Evolutionary conservation across 2,329 filamentous ascomycete genomes (phyloP), one percentile per base, ranked within the genome.

Genomic region (Apiospora sp.): DNA sequence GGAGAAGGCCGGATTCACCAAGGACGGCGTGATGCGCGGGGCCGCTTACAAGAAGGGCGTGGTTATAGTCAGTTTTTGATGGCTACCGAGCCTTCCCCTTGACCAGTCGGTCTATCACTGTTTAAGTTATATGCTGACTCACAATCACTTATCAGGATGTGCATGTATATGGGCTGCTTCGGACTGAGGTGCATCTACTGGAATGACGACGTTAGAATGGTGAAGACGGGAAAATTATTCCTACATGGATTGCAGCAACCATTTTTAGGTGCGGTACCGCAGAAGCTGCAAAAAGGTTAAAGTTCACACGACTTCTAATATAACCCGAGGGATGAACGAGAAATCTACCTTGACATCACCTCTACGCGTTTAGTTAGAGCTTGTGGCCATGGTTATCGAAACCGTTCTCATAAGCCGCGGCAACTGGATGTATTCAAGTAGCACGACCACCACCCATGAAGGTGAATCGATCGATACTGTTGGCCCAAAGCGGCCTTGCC

Each of bases 11-110:
- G 86, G 86, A 0, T 88, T 84, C 64, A 75, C 79, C 44, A 75
- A 78, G 22, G 87, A 89, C 77, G 87, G 87, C 0, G 76, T 79
- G 43, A 80, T 80, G 76, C 81, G 86, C 72, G 80, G 80, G 49
- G 83, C 84, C 0, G 75, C 81, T 12, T 81, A 81, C 73, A 89
- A 88, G 79, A 70, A 82, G 44, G 86, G 85, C 0, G 72, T 75
- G 70, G 69, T 84, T 8, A 72, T 82, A 67, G 86, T 86, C 73
- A 75, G 83, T 22, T 78, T 8, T 30, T 19, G 16, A 12, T 4
- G 8, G 12, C 19, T 19, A 12, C 10, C 34, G 34, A 22, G 8
- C 22, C 37, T 41, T 41, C 37, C 37, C 14, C 14, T 5, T 19
- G 51, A 14, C 7, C 27, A 34, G 27, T 22, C 27, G 6, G 10